Percentiles rank a stretch among this genome's conserved stretches.
phyloP scores from a whole-genome alignment of 306 rosid species.

The Betula pendula region DNA sequence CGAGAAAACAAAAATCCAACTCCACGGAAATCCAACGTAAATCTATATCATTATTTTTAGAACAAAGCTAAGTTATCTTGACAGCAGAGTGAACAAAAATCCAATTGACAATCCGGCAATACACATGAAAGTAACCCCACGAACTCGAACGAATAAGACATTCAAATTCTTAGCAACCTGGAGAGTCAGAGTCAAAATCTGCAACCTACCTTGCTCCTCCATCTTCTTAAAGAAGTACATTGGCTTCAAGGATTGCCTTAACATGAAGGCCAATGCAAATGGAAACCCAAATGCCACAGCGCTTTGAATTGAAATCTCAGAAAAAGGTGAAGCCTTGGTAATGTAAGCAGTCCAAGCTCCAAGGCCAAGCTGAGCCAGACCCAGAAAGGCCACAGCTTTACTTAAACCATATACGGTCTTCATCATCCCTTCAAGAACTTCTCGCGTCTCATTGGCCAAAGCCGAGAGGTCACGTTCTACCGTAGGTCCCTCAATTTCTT shows the following conservation, averaged over 20 bases:
- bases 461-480: constrained; percentile 78
- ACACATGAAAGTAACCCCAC: constrained; percentile 53
- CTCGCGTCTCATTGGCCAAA: constrained; percentile 66
- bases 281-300: constrained; percentile 76
- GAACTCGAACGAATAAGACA: constrained; percentile 49
- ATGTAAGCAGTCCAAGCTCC: constrained; percentile 76
- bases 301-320: constrained; percentile 63
- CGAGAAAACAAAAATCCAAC: neutral
- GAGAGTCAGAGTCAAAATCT: constrained; percentile 59
- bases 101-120: constrained; percentile 54
- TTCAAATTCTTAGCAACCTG: constrained; percentile 71
- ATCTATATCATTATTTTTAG: neutral
- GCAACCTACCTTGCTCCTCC: constrained; percentile 71
- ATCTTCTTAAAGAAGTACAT: constrained; percentile 60
- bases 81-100: constrained; percentile 34
- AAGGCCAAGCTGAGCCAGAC: constrained; percentile 58
- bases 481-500: constrained; percentile 92
- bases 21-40: neutral
- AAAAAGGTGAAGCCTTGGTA: constrained; percentile 34
- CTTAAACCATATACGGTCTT: constrained; percentile 60
- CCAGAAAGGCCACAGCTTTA: constrained; percentile 54
- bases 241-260: constrained; percentile 64
- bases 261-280: constrained; percentile 62
- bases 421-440: constrained; percentile 52
- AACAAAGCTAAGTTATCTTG: constrained; percentile 34